phyloP scores from a whole-genome alignment of 306 rosid species.

The Nissolia schottii region DNA sequence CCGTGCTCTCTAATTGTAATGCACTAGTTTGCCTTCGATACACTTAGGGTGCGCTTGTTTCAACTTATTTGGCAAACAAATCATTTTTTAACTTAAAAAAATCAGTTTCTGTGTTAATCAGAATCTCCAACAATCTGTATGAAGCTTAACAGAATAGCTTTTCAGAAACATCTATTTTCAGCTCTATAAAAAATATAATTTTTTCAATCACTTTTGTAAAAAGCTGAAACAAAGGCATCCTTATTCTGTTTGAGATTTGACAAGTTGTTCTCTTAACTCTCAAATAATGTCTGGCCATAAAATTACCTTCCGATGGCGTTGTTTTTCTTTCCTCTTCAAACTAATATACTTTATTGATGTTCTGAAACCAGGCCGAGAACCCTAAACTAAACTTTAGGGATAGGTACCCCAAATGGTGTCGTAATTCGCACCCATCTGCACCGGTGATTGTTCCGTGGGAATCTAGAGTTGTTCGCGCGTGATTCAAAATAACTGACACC shows the following conservation, averaged over 20 bases:
- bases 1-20: background rate
- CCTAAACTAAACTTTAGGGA: constrained; percentile 69
- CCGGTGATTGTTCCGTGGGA: constrained; percentile 82
- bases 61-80: no score
- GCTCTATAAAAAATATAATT: no score
- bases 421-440: constrained; percentile 56
- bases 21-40: background rate
- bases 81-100: no score
- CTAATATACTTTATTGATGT: constrained; percentile 19
- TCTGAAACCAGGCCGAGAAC: constrained; percentile 61
- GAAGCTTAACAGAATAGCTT: no score
- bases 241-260: background rate
- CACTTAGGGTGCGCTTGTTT: no score
- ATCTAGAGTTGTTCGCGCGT: constrained; percentile 52
- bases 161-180: no score
- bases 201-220: no score
- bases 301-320: no score
- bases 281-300: no score
- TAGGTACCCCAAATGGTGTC: constrained; percentile 66
- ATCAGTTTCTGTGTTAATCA: no score
- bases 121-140: no score
- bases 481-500: constrained; percentile 8
- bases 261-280: background rate
- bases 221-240: no score
- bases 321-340: background rate